Evolutionary conservation across 2,329 filamentous ascomycete species (phyloP), one percentile per base, ranked within the genome.

Genomic region (Alternaria gaisen): DNA sequence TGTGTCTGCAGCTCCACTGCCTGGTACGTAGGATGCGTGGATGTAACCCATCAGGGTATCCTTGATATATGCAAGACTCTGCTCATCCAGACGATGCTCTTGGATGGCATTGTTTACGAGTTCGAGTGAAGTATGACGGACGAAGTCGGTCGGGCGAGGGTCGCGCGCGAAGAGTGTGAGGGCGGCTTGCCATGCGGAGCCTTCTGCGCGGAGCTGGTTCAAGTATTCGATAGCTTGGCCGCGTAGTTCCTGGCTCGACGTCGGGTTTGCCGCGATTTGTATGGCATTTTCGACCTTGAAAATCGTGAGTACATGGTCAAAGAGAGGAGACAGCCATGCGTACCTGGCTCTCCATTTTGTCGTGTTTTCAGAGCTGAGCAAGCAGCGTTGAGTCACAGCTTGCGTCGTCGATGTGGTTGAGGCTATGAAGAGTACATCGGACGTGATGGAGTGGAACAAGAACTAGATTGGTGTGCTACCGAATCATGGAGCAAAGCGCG

Each of bases 71-170:
- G 83, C 82, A 66, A 98, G 83, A 69, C 89, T 91, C 72, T 89
- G 85, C 53, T 83, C 81, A 72, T 97, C 91, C 68, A 97, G 86
- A 41, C 89, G 84, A 69, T 92, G 91, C 44, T 88, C 89, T 74
- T 96, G 91, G 47, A 97, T 88, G 48, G 93, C 93, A 82, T 91
- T 93, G 81, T 97, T 98, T 80, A 99, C 89, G 51, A 97, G 89
- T 77, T 99, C 95, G 65, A 99, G 87, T 65, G 91, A 92, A 63
- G 95, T 91, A 77, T 97, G 88, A 53, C 95, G 92, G 52, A 96
- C 91, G 55, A 97, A 89, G 70, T 97, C 94, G 66, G 91, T 89
- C 53, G 90, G 83, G 64, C 88, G 88, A 50, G 92, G 93, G 26
- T 86, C 86, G 77, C 92, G 88, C 56, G 89, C 91, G 82, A 98